Evolutionary conservation across 257 asterid species (phyloP), one percentile per base, ranked within the genome.

Genomic region (Solanum raphanifolium): DNA sequence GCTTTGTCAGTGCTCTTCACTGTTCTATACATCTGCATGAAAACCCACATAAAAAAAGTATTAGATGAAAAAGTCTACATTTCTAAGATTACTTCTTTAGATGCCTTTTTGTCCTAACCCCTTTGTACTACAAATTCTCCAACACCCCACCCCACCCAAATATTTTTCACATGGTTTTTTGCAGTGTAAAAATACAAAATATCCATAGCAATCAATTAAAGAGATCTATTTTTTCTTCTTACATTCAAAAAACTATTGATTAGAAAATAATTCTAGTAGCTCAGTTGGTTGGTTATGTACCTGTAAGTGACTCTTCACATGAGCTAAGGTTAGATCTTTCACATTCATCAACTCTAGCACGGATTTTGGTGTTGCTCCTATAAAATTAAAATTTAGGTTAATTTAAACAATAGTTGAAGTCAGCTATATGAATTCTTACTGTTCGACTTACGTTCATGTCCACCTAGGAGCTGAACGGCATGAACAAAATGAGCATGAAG

Each of bases 11-110:
- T 95, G 96, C 95, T 92, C 96, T 95, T 96, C 94, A 95, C 98
- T 92, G 98, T 95, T 96, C 98, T 96, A 88, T 94, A 96, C 98
- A 96, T 96, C 98, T 96, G 98, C 96, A 92, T 89, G 93, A 90
- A 91, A 34, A 85, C 62, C 90, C 91, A 90, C 87, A 92, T 32
- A 86, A 76, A 85, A 85, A 27, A 27, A 86, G n/a, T 85, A 86
- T 46, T 79, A 86, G 46, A 20, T 35, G 71, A 83, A 74, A 72
- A 90, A 91, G 71, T 89, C 92, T 85, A 88, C 89, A 88, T 85
- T 86, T 69, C 68, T 35, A 88, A 90, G 89, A 91, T 89, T 91
- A 86, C 87, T 52, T 68, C 83, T 69, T 5, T 36, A 90, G 92
- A 94, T 90, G 94, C 95, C 93, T 48, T 91, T 92, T 92, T 91